Percentiles rank a stretch among this genome's conserved stretches.
phyloP scores from a whole-genome alignment of 1,284 basidiomycete species.

The Trichosporon ovoides region DNA sequence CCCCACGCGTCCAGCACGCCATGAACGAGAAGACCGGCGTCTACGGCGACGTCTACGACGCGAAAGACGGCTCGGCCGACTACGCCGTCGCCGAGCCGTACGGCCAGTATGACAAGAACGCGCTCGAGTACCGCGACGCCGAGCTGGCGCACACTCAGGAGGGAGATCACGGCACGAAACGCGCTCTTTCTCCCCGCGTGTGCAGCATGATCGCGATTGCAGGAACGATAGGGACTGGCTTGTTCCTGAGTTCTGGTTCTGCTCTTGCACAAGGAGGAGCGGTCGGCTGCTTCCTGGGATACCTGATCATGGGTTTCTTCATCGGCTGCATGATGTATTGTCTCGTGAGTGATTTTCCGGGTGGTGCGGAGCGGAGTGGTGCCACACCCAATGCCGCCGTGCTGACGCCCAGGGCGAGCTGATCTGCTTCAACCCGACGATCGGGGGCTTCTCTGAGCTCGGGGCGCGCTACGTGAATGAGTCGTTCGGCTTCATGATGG shows the following conservation, averaged over 20 bases:
- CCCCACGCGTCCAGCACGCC: background rate
- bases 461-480: constrained; percentile 22
- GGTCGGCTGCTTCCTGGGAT: constrained; percentile 22
- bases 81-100: background rate
- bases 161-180: constrained; percentile 16
- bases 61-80: background rate
- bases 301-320: constrained; percentile 19
- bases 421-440: constrained; percentile 17
- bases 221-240: constrained; percentile 14
- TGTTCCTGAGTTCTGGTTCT: constrained; percentile 7
- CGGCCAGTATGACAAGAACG: background rate
- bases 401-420: constrained; percentile 8
- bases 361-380: background rate
- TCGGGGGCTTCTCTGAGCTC: constrained; percentile 24
- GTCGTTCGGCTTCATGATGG: constrained; percentile 22
- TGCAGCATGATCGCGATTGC: constrained; percentile 14
- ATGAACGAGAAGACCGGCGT: background rate
- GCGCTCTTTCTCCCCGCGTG: constrained; percentile 16
- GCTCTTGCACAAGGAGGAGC: constrained; percentile 7
- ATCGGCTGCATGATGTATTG: constrained; percentile 18
- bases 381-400: background rate
- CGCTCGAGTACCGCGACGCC: constrained; percentile 4
- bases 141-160: constrained; percentile 7
- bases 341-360: background rate
- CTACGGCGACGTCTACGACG: background rate